Evolutionary conservation across 805 yeast species (phyloP), one percentile per base, ranked within the genome.

Genomic region (Ogataea haglerorum): DNA sequence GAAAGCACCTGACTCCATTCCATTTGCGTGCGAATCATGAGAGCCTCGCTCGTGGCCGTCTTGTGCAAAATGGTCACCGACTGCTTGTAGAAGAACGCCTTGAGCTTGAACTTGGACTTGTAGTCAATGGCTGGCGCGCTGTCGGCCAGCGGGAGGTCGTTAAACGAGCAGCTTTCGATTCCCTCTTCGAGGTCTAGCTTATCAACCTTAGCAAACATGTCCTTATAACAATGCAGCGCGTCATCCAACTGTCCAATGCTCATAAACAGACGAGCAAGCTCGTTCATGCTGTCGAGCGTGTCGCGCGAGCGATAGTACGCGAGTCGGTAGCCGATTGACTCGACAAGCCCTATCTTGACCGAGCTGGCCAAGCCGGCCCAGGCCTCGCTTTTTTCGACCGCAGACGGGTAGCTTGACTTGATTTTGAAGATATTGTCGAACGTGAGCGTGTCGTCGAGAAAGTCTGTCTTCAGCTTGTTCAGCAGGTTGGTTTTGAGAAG

Each of bases 181-280:
- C 58, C 60, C 13, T 52, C 47, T 4, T 10, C 39, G 9, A 42
- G 18, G 5, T 39, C 36, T 6, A 58, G 24, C n/a, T 24, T 37
- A 5, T 48, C 52, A 10, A 53, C 39, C 1, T n/a, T 15, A 7
- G 37, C 22, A 17, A 69, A 67, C 5, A 85, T 51, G 21, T 64
- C 66, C 23, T 74, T 72, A 47, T 78, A 82, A 16, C 73, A 69
- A 3, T 57, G 61, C 25, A 82, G 55, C 0, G 91, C 72, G 38
- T 85, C 90, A 19, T 81, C 83, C 18, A 68, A 60, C 17, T 84
- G 69, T 18, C 72, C 70, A 64, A 86, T 68, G 33, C 73, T 73
- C 40, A 73, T 34, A 40, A 46, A 54, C 24, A 73, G 53, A 36
- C 66, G 63, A 33, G 66, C 64, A 13, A 70, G 62, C 43, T 66